Base-by-base conservation (phyloP, 441 rosid genomes). In the Gossypium aridum region DNA sequence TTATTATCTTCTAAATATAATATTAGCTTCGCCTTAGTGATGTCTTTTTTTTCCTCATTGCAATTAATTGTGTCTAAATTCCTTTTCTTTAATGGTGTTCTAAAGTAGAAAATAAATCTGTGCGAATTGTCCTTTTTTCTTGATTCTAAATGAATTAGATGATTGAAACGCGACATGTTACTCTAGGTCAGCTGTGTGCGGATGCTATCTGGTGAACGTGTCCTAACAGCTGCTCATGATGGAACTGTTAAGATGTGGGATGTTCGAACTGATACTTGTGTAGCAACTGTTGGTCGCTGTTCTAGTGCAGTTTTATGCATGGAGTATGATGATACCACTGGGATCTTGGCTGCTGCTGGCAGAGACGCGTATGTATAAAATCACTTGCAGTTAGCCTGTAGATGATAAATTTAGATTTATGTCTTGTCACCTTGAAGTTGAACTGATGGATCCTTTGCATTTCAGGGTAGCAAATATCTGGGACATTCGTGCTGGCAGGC, bases 181-280 rank as follows among this genome's bases (percentile, higher is more conserved):
- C 65, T 87, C 83, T 82, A 96, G 99, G 97, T 93, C 78, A 92
- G 94, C 80, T 87, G 90, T 85, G 98, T 93, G 77, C 89, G 94
- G 76, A 96, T 96, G 99, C 85, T 96, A 75, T 93, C 99, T 23
- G 99, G 98, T 43, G 99, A 96, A 82, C 92, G 98, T 62, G 99
- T 96, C 68, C 98, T 96, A 75, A 91, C 97, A 56, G 87, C 99
- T 82, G 85, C 94, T 70, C 92, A 93, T 80, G 99, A 68, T 87
- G 99, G 99, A 80, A 92, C 97, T 47, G 92, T 96, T 71, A 96
- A 92, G 87, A 93, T 93, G 98, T 96, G 99, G 99, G 99, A 96
- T 88, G 97, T 96, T 78, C 85, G 99, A 83, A 92, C 97, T 23
- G 99, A 93, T 84, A 90, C 92, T 80, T 96, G 97, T 77, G 98